A percentile compares a stretch with the other conserved stretches of the same genome.
Evolutionary conservation across 2,329 filamentous ascomycete genomes (phyloP).

Genomic region (Ascocoryne sarcoides): DNA sequence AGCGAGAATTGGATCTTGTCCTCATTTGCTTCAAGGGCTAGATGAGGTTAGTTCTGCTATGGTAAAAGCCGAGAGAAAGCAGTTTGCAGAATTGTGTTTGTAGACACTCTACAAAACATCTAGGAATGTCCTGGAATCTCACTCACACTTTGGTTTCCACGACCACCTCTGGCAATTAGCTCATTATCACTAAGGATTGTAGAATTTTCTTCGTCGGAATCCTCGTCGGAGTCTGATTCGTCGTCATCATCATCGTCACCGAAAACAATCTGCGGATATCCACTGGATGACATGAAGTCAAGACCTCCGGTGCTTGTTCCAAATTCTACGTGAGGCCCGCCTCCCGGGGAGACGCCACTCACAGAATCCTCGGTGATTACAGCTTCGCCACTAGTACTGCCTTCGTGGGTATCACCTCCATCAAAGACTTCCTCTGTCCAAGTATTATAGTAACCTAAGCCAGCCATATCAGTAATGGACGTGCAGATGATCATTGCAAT

Average conservation of each 20-base stretch:
- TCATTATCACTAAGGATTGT: conserved; percentile 39
- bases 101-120: neutral
- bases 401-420: conserved; percentile 45
- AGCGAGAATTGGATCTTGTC: conserved; percentile 25
- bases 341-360: conserved; percentile 21
- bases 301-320: conserved; percentile 63
- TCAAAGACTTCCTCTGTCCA: conserved; percentile 74
- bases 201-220: conserved; percentile 33
- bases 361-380: conserved; percentile 20
- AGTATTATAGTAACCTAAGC: conserved; percentile 74
- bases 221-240: conserved; percentile 35
- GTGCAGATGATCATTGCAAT: no score
- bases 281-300: conserved; percentile 87
- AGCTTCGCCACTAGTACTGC: conserved; percentile 40
- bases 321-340: conserved; percentile 23
- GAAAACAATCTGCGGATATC: conserved; percentile 69
- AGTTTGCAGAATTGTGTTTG: no score
- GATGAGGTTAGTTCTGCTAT: neutral
- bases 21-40: conserved; percentile 20
- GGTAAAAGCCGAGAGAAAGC: no score
- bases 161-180: conserved; percentile 10
- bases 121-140: neutral
- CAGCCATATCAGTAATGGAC: neutral
- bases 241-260: conserved; percentile 44
- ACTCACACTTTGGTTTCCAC: conserved; percentile 16